phyloP scores from a whole-genome alignment of 2,329 filamentous ascomycete species.

The Elsinoe fawcettii region DNA sequence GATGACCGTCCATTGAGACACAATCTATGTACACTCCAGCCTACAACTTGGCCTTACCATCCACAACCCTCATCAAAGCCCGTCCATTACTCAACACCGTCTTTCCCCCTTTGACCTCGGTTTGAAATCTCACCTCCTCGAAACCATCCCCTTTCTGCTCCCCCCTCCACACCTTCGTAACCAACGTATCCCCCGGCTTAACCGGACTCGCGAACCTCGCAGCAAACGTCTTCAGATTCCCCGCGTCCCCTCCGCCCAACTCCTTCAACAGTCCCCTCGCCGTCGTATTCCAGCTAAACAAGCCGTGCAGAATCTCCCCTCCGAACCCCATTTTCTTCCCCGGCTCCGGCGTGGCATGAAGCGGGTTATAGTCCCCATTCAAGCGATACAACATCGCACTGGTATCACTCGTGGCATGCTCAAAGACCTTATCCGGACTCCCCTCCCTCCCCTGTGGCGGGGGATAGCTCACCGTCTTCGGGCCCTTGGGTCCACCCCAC shows the following conservation, averaged over 20 bases:
- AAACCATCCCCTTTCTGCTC: conserved; percentile 55
- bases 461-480: conserved; percentile 68
- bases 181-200: conserved; percentile 71
- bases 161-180: conserved; percentile 74
- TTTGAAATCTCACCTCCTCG: conserved; percentile 78
- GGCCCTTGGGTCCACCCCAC: conserved; percentile 88
- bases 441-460: conserved; percentile 59
- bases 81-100: conserved; percentile 81
- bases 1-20: neutral
- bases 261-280: conserved; percentile 64
- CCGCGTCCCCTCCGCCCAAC: conserved; percentile 68
- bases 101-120: conserved; percentile 71
- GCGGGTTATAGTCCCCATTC: conserved; percentile 90
- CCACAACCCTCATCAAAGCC: conserved; percentile 63
- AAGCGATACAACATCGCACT: conserved; percentile 71
- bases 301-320: conserved; percentile 79
- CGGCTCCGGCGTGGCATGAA: conserved; percentile 79
- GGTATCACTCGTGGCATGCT: conserved; percentile 62
- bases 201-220: conserved; percentile 81
- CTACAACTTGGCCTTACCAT: conserved; percentile 54
- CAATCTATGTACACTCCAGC: neutral
- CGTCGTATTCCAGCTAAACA: conserved; percentile 79
- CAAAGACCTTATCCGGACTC: conserved; percentile 59
- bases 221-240: conserved; percentile 80
- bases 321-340: conserved; percentile 87